These are phyloP conservation scores for Pyrenophora teres DNA, from an alignment of 2,329 filamentous ascomycete genomes.

Conservation along the genomic window DNA sequence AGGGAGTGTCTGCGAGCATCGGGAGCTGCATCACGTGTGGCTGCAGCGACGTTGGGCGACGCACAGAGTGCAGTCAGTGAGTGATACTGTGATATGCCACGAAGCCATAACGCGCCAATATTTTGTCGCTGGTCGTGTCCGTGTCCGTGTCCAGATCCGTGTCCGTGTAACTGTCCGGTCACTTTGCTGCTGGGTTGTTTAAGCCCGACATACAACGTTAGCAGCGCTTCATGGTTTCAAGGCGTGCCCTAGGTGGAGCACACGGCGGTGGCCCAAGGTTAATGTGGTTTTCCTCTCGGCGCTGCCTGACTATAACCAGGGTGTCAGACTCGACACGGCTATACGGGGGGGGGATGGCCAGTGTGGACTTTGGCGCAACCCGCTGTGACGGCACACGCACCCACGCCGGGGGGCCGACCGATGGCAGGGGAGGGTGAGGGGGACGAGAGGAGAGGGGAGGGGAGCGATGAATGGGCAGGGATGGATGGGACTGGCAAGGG, in stretches of 20 bases:
- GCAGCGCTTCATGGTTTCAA: constrained; percentile 41
- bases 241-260: constrained; percentile 26
- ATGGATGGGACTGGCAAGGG: constrained; percentile 10
- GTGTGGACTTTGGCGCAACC: constrained; percentile 24
- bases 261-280: constrained; percentile 20
- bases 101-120: constrained; percentile 9
- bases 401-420: constrained; percentile 28
- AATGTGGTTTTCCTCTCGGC: constrained; percentile 32
- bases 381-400: constrained; percentile 33
- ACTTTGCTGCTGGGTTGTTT: constrained; percentile 15
- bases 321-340: constrained; percentile 17
- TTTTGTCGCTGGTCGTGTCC: constrained; percentile 21
- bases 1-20: neutral
- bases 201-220: constrained; percentile 20
- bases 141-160: constrained; percentile 13
- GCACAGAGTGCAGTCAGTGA: neutral
- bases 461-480: too few species aligned
- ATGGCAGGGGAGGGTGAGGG: neutral
- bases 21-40: too few species aligned
- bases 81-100: neutral
- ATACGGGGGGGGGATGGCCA: neutral
- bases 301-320: constrained; percentile 28
- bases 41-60: too few species aligned
- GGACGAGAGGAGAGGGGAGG: too few species aligned
- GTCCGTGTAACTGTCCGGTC: constrained; percentile 16